Evolutionary conservation across 305 asterid genomes (phyloP).

Genomic region (Coffea humblotiana): DNA sequence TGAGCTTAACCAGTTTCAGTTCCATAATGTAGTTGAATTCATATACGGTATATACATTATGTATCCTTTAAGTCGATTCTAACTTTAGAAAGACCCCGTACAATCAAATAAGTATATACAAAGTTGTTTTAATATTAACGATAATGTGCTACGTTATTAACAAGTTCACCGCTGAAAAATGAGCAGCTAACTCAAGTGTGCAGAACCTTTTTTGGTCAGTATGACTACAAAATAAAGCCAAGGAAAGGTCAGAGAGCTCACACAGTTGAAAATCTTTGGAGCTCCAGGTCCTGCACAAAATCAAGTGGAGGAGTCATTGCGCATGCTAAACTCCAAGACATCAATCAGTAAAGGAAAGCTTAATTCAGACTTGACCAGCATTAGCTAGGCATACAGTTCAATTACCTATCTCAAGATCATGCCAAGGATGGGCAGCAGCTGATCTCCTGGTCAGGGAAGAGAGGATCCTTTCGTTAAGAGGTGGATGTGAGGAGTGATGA

Average conservation of each 20-base stretch:
- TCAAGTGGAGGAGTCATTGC: constrained; percentile 17
- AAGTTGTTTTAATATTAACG: background rate
- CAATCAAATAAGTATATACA: background rate
- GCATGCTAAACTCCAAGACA: background rate
- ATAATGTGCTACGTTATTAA: background rate
- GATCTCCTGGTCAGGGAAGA: constrained; percentile 75
- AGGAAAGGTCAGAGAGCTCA: constrained; percentile 35
- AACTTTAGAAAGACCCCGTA: background rate
- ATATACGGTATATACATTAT: background rate
- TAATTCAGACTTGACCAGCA: background rate
- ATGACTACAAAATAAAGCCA: background rate
- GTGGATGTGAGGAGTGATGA: constrained; percentile 44
- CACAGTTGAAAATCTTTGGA: constrained; percentile 81
- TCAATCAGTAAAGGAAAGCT: background rate
- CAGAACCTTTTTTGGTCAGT: background rate
- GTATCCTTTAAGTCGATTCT: background rate
- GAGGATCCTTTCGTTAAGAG: constrained; percentile 87
- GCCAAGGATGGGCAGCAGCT: constrained; percentile 99
- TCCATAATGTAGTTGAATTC: background rate
- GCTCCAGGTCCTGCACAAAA: constrained; percentile 84
- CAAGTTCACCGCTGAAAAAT: background rate
- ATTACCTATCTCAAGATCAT: constrained; percentile 94
- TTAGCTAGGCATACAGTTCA: constrained; percentile 12
- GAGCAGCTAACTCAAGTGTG: background rate
- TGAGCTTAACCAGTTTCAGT: background rate